A percentile compares a stretch with the other conserved stretches of the same genome.
phyloP scores from a whole-genome alignment of 805 yeast genomes.

The Starmerella bombicola region DNA sequence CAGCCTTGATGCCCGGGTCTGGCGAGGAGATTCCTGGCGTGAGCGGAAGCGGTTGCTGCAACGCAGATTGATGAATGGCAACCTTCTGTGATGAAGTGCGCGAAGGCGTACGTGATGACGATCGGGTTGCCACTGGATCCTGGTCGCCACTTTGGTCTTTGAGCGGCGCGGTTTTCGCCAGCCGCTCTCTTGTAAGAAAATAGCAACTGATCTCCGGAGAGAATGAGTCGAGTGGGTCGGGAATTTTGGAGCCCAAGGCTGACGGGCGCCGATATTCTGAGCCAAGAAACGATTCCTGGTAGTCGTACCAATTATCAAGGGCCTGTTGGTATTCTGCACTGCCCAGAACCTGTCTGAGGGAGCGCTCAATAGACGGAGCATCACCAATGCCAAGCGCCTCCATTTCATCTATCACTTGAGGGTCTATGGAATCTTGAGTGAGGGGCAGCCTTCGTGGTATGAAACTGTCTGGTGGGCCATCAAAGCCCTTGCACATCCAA shows the following conservation, averaged over 20 bases:
- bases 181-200: conserved; percentile 73
- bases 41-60: conserved; percentile 1
- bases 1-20: conserved; percentile 3
- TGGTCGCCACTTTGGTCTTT: background rate
- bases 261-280: background rate
- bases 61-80: background rate
- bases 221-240: conserved; percentile 66
- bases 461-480: conserved; percentile 53
- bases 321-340: conserved; percentile 57
- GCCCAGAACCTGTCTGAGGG: conserved; percentile 44
- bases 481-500: conserved; percentile 89
- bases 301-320: conserved; percentile 45
- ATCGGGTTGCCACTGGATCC: background rate
- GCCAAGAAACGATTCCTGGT: conserved; percentile 9
- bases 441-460: conserved; percentile 72
- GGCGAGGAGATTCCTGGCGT: background rate
- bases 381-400: conserved; percentile 68
- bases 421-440: conserved; percentile 47
- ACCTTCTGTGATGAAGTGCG: background rate
- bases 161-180: conserved; percentile 23
- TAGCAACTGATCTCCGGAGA: conserved; percentile 85
- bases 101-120: background rate
- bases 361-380: conserved; percentile 39
- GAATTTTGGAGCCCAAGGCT: background rate
- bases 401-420: conserved; percentile 58